A percentile compares a stretch with the other conserved stretches of the same genome.
Evolutionary conservation across 225 moss, liverwort and hornwort genomes (phyloP).

Genomic region (Pleurozium schreberi): DNA sequence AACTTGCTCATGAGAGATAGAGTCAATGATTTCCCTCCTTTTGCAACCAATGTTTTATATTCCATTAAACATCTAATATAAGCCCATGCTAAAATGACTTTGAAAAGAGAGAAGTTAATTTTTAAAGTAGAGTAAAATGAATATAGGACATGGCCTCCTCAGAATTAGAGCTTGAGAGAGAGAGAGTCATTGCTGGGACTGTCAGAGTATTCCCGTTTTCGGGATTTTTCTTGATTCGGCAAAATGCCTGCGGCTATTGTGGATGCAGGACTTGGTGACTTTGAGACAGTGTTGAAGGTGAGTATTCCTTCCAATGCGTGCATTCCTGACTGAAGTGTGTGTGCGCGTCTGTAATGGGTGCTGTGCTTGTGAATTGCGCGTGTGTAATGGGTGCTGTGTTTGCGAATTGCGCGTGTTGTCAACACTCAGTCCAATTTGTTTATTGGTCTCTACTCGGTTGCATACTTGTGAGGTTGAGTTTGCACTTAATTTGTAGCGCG

Average conservation of each 20-base stretch:
- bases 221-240: background rate
- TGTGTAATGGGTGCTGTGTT: background rate
- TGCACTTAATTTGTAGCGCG: background rate
- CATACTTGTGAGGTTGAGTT: background rate
- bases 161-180: background rate
- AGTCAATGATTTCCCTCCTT: background rate
- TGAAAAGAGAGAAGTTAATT: background rate
- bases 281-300: slow-evolving; percentile 52
- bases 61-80: background rate
- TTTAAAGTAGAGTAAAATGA: background rate
- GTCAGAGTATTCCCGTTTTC: too few relatives aligned
- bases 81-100: background rate
- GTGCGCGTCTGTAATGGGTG: background rate
- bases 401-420: background rate
- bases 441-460: background rate
- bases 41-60: background rate
- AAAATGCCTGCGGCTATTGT: slow-evolving; percentile 82
- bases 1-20: background rate
- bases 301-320: background rate
- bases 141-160: background rate
- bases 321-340: background rate
- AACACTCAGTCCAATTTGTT: background rate
- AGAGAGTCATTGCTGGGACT: background rate
- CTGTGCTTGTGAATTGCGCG: background rate
- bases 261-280: slow-evolving; percentile 53